These are phyloP conservation scores for Metschnikowia cerradonensis DNA, from an alignment of 805 yeast genomes.

Conservation along the genomic window DNA sequence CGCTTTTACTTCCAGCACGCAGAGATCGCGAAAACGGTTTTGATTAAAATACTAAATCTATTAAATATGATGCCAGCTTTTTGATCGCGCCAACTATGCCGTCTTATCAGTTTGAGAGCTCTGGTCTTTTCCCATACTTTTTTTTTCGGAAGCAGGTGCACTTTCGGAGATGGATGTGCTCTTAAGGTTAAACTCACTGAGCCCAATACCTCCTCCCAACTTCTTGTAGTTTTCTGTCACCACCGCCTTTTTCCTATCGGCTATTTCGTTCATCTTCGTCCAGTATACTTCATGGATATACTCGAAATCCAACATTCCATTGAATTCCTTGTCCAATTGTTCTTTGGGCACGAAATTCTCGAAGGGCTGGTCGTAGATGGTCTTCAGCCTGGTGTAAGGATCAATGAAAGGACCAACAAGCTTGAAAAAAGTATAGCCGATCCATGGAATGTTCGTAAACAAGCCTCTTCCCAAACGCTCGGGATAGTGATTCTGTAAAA, in stretches of 20 bases:
- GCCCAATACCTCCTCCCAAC: slow-evolving; percentile 48
- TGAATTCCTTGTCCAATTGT: slow-evolving; percentile 49
- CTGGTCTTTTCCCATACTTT: no score
- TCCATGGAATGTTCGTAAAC: slow-evolving; percentile 21
- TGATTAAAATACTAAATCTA: neutral
- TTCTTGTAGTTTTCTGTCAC: slow-evolving; percentile 36
- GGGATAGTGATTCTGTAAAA: slow-evolving; percentile 20
- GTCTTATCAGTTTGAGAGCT: neutral
- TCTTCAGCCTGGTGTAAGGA: slow-evolving; percentile 54
- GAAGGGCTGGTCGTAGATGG: slow-evolving; percentile 55
- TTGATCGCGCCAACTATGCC: neutral
- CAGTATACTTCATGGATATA: slow-evolving; percentile 53
- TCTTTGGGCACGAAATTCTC: slow-evolving; percentile 50
- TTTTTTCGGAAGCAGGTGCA: neutral
- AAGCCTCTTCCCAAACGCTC: slow-evolving; percentile 20
- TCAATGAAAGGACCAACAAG: slow-evolving; percentile 41
- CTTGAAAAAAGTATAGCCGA: slow-evolving; percentile 20
- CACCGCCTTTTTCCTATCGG: slow-evolving; percentile 32
- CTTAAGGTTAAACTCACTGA: slow-evolving; percentile 53
- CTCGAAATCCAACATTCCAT: slow-evolving; percentile 47
- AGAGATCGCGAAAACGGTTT: neutral
- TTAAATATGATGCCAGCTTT: neutral
- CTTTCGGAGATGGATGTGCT: neutral
- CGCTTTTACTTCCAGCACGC: neutral
- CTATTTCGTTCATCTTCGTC: slow-evolving; percentile 45